Evolutionary conservation across 2,329 filamentous ascomycete genomes (phyloP).

Genomic region (Fusarium domesticum): DNA sequence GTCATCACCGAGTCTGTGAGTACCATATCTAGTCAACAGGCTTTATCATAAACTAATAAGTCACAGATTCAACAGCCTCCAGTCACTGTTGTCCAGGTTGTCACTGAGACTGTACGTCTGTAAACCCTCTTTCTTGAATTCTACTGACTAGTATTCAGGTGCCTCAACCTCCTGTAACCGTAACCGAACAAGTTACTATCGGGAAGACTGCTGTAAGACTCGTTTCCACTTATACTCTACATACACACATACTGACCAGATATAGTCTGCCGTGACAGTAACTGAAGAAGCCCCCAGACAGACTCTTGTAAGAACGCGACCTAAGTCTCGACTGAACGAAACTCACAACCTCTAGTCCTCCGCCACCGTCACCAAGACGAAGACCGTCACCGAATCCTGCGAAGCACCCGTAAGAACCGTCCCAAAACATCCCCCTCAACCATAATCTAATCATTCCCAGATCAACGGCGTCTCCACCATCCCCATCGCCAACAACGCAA

Average conservation of each 20-base stretch:
- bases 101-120: slow-evolving; percentile 4
- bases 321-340: background rate
- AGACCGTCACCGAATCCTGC: slow-evolving; percentile 7
- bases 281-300: background rate
- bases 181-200: slow-evolving; percentile 12
- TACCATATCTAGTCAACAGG: background rate
- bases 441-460: too few species aligned
- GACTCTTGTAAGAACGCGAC: background rate
- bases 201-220: slow-evolving; percentile 20
- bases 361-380: slow-evolving; percentile 18
- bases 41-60: background rate
- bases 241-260: background rate
- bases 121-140: too few species aligned
- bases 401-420: slow-evolving; percentile 5
- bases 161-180: slow-evolving; percentile 5
- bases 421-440: too few species aligned
- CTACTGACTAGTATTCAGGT: slow-evolving; percentile 2
- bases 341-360: slow-evolving; percentile 10
- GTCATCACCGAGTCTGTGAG: background rate
- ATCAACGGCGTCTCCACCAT: slow-evolving; percentile 31
- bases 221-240: background rate
- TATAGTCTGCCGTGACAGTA: background rate
- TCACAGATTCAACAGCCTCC: background rate
- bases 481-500: slow-evolving; percentile 25
- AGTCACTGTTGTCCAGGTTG: slow-evolving; percentile 1